These are phyloP conservation scores for Ephemerocybe angulata DNA, from an alignment of 768 basidiomycete species.

Conservation along the genomic window DNA sequence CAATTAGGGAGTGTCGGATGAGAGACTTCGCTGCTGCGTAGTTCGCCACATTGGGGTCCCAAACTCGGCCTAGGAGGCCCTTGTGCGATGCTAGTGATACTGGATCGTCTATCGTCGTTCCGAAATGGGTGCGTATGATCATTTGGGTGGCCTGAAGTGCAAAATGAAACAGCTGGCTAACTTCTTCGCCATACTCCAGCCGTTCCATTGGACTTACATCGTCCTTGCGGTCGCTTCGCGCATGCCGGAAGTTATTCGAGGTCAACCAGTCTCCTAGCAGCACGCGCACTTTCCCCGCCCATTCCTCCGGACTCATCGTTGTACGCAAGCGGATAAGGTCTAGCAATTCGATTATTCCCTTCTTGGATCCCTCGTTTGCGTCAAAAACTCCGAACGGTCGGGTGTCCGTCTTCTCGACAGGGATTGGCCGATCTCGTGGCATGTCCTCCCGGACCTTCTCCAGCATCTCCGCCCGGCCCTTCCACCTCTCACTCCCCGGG, in stretches of 20 bases:
- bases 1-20: conserved; percentile 26
- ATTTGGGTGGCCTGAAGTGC: conserved; percentile 22
- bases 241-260: conserved; percentile 21
- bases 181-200: conserved; percentile 21
- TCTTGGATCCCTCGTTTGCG: conserved; percentile 27
- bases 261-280: conserved; percentile 30
- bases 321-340: background rate
- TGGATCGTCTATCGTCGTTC: conserved; percentile 16
- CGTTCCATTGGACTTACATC: conserved; percentile 22
- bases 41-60: conserved; percentile 25
- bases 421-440: conserved; percentile 20
- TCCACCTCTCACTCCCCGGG: conserved; percentile 14
- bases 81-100: conserved; percentile 24
- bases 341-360: conserved; percentile 13
- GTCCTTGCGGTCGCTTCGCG: conserved; percentile 18
- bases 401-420: conserved; percentile 20
- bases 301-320: background rate
- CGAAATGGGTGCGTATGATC: conserved; percentile 22
- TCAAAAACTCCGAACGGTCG: conserved; percentile 26
- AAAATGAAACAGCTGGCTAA: conserved; percentile 20
- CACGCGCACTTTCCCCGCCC: conserved; percentile 14
- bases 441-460: conserved; percentile 11
- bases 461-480: conserved; percentile 8
- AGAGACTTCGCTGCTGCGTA: conserved; percentile 26
- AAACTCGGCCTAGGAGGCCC: conserved; percentile 21